These are phyloP conservation scores for Colletotrichum sp. DNA, from an alignment of 2,329 filamentous ascomycete species.

Conservation along the genomic window DNA sequence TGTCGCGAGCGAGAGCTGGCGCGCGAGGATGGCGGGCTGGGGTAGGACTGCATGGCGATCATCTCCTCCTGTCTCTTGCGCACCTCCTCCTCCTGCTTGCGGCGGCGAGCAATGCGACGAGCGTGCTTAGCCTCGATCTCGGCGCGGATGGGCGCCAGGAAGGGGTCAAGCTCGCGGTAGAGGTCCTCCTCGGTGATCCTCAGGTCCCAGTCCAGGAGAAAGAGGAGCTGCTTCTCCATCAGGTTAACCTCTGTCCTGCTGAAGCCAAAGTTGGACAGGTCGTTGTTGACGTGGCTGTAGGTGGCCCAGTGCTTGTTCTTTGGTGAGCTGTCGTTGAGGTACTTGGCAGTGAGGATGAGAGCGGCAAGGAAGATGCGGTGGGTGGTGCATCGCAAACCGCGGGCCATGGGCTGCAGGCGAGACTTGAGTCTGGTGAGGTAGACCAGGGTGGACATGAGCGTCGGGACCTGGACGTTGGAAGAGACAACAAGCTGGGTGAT, in stretches of 20 bases:
- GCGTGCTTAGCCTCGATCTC: slow-evolving; percentile 57
- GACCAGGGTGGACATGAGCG: slow-evolving; percentile 94
- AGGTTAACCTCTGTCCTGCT: slow-evolving; percentile 95
- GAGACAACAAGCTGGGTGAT: slow-evolving; percentile 89
- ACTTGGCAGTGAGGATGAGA: slow-evolving; percentile 90
- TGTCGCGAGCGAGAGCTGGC: slow-evolving; percentile 45
- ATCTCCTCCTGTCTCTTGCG: slow-evolving; percentile 40
- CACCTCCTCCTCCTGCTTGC: slow-evolving; percentile 47
- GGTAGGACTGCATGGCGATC: slow-evolving; percentile 37
- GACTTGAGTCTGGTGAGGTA: slow-evolving; percentile 87
- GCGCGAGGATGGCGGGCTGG: slow-evolving; percentile 52
- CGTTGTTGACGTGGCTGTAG: slow-evolving; percentile 81
- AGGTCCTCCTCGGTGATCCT: slow-evolving; percentile 86
- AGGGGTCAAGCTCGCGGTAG: slow-evolving; percentile 84
- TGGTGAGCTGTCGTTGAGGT: slow-evolving; percentile 96
- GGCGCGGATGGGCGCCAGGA: slow-evolving; percentile 82
- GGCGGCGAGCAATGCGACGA: slow-evolving; percentile 54
- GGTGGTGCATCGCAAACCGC: slow-evolving; percentile 94
- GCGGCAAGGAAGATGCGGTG: slow-evolving; percentile 96
- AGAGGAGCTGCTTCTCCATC: slow-evolving; percentile 98
- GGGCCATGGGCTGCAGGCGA: slow-evolving; percentile 89
- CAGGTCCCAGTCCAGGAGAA: slow-evolving; percentile 93
- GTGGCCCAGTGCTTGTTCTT: slow-evolving; percentile 99
- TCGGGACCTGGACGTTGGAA: slow-evolving; percentile 96
- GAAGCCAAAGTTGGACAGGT: slow-evolving; percentile 79